Conservation (phyloP, 1,284 basidiomycete genomes). For the Neolentinus lepideus region DNA sequence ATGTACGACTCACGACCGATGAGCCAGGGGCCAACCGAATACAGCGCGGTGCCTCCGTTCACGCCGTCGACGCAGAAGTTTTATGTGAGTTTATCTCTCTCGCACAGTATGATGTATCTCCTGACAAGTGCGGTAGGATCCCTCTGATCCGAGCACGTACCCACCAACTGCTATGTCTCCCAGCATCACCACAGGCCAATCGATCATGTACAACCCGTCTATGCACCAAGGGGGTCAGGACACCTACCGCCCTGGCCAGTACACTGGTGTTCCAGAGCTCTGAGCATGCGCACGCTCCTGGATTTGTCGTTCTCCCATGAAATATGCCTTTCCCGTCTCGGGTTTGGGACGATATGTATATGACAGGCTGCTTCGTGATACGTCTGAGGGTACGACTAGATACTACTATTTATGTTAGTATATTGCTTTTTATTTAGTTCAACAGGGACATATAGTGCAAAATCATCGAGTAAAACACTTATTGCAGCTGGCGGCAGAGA, state of each 20-base stretch:
- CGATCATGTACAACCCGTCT: not conserved
- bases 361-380: too few relatives aligned
- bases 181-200: not conserved
- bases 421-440: too few relatives aligned
- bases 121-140: slow-evolving; percentile 3
- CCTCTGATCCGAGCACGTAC: slow-evolving; percentile 7
- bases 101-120: not conserved
- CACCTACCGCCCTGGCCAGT: not conserved
- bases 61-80: not conserved
- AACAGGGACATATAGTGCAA: too few relatives aligned
- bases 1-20: not conserved
- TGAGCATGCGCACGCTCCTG: not conserved
- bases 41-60: not conserved
- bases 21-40: not conserved
- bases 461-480: too few relatives aligned
- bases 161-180: not conserved
- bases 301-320: too few relatives aligned
- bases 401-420: too few relatives aligned
- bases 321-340: too few relatives aligned
- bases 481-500: too few relatives aligned
- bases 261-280: slow-evolving; percentile 1
- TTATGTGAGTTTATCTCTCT: slow-evolving; percentile 3
- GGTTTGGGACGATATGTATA: too few relatives aligned
- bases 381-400: too few relatives aligned
- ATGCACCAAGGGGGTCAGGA: not conserved